A percentile compares a stretch with the other conserved stretches of the same genome.
Conservation (phyloP, 1,284 basidiomycete species). For the Coniferiporia weirii region DNA sequence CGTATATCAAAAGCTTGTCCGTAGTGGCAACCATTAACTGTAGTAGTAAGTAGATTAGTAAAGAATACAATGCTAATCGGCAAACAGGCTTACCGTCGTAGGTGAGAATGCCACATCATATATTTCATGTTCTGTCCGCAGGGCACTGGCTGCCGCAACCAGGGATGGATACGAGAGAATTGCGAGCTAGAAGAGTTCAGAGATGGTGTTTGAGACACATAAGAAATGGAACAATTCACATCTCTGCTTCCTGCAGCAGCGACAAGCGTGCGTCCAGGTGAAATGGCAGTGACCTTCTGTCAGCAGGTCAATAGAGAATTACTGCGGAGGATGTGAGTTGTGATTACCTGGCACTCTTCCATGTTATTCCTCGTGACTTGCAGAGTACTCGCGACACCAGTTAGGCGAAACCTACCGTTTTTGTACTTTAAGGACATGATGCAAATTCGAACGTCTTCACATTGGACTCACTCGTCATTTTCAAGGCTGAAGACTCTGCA, state of each 20-base stretch:
- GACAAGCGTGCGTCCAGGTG: slow-evolving; percentile 54
- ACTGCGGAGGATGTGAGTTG: background rate
- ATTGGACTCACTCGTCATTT: slow-evolving; percentile 51
- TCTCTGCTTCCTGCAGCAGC: slow-evolving; percentile 61
- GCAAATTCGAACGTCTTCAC: background rate
- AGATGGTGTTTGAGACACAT: slow-evolving; percentile 9
- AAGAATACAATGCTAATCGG: slow-evolving; percentile 5
- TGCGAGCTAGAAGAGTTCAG: slow-evolving; percentile 46
- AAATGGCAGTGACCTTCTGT: slow-evolving; percentile 76
- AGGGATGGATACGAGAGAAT: slow-evolving; percentile 67
- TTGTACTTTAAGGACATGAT: slow-evolving; percentile 6
- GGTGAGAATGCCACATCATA: slow-evolving; percentile 70
- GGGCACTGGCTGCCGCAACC: slow-evolving; percentile 37
- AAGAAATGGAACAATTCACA: slow-evolving; percentile 35
- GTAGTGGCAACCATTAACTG: slow-evolving; percentile 66
- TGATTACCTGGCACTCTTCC: slow-evolving; percentile 78
- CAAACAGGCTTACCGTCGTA: slow-evolving; percentile 32
- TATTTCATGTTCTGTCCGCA: slow-evolving; percentile 60
- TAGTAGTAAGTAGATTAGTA: slow-evolving; percentile 1
- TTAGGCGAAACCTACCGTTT: slow-evolving; percentile 44
- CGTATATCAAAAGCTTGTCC: slow-evolving; percentile 55
- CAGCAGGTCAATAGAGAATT: slow-evolving; percentile 15
- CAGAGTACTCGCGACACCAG: slow-evolving; percentile 44
- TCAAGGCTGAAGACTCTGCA: slow-evolving; percentile 67
- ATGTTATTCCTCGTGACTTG: slow-evolving; percentile 9